phyloP scores from a whole-genome alignment of 1,284 basidiomycete genomes.

The Ganoderma lucidum region DNA sequence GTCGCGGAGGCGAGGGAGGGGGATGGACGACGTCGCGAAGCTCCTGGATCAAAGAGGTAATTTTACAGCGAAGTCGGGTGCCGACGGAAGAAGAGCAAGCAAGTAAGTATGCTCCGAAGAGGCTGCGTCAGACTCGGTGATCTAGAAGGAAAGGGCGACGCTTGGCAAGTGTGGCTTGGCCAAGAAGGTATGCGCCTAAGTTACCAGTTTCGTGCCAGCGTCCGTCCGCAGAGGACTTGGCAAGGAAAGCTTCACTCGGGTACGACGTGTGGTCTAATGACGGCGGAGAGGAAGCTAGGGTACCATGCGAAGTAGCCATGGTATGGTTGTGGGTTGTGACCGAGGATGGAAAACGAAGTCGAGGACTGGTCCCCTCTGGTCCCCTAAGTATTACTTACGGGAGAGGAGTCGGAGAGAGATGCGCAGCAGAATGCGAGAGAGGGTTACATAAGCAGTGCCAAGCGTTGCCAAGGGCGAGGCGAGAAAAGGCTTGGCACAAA shows the following conservation, averaged over 20 bases:
- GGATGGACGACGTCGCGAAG: not conserved
- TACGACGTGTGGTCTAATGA: not conserved
- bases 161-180: slow-evolving; percentile 7
- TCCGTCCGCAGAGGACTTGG: not conserved
- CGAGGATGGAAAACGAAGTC: not conserved
- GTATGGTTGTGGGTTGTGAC: not conserved
- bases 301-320: not conserved
- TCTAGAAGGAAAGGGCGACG: not conserved
- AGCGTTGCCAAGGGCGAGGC: slow-evolving; percentile 27
- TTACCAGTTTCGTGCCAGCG: not conserved
- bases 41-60: not conserved
- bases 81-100: slow-evolving; percentile 1
- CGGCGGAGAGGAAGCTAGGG: not conserved
- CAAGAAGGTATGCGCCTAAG: not conserved
- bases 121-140: not conserved
- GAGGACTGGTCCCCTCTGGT: too few species aligned
- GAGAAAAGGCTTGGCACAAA: slow-evolving; percentile 34
- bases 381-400: too few species aligned
- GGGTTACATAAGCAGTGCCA: slow-evolving; percentile 29
- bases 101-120: not conserved
- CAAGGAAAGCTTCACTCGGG: not conserved
- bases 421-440: not conserved
- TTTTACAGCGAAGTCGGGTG: slow-evolving; percentile 2
- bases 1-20: not conserved
- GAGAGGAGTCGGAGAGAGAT: not conserved